Conservation (phyloP, 805 yeast genomes). For the Metschnikowia bowlesiae region DNA sequence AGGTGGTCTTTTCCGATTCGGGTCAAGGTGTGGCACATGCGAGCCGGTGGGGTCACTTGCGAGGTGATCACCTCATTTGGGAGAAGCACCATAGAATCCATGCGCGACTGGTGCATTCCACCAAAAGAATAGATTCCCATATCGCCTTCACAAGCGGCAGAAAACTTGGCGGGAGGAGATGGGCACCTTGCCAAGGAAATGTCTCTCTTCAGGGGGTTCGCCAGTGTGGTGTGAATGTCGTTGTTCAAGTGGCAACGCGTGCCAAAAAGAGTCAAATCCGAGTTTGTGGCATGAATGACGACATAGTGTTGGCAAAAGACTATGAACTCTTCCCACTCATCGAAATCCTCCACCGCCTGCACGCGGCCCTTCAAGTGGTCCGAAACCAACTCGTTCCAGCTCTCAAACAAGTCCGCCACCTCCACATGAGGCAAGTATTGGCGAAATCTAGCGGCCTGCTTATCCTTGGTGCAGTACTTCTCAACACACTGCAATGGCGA, state of each 20-base stretch:
- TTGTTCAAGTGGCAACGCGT: too few relatives aligned
- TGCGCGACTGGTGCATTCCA: constrained; percentile 33
- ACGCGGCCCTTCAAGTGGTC: constrained; percentile 37
- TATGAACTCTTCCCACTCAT: constrained; percentile 80
- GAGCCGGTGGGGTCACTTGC: constrained; percentile 27
- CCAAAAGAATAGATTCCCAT: constrained; percentile 26
- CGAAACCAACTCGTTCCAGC: constrained; percentile 50
- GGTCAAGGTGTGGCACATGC: constrained; percentile 59
- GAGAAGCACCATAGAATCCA: constrained; percentile 4
- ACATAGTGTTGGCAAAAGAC: constrained; percentile 73
- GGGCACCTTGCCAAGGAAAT: not conserved
- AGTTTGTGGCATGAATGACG: constrained; percentile 59
- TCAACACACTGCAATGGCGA: constrained; percentile 68
- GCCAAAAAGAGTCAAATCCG: not conserved
- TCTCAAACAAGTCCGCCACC: constrained; percentile 49
- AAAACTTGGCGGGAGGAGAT: constrained; percentile 35
- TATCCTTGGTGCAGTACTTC: constrained; percentile 46
- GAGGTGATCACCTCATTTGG: not conserved
- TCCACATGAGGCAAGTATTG: constrained; percentile 48
- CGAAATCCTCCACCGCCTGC: constrained; percentile 59
- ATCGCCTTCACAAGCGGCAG: constrained; percentile 29
- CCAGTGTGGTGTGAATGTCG: too few relatives aligned
- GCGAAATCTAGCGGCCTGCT: constrained; percentile 50
- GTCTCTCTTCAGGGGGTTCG: not conserved
- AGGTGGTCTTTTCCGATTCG: constrained; percentile 21